Conservation (phyloP, 257 asterid species). For the Fraxinus quadrangulata region DNA sequence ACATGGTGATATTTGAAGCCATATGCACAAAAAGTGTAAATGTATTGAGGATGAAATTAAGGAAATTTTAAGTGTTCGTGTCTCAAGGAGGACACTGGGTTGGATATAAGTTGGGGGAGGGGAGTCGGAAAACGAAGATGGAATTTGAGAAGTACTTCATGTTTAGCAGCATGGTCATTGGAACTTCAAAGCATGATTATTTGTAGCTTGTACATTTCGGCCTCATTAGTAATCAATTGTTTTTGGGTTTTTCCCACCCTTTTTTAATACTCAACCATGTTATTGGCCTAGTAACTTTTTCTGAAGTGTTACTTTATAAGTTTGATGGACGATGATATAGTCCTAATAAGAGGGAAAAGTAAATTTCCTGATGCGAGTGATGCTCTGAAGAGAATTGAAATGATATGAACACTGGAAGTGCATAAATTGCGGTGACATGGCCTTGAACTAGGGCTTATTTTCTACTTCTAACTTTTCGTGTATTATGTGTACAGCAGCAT, state of each 20-base stretch:
- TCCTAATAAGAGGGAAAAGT: background rate
- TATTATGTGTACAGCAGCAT: background rate
- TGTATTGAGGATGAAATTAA: background rate
- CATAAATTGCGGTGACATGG: background rate
- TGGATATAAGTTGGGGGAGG: background rate
- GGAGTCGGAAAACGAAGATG: background rate
- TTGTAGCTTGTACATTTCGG: background rate
- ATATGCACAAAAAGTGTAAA: background rate
- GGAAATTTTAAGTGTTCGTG: background rate
- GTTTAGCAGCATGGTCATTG: background rate
- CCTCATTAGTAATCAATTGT: background rate
- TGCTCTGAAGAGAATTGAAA: slow-evolving; percentile 1
- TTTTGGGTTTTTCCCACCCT: background rate
- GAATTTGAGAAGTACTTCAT: background rate
- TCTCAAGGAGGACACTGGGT: background rate
- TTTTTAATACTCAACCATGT: background rate
- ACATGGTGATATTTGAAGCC: background rate
- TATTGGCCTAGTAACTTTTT: background rate
- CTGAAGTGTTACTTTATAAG: background rate
- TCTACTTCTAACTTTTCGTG: background rate
- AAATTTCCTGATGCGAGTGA: background rate
- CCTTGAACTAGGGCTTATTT: background rate
- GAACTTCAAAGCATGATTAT: background rate
- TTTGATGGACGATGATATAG: background rate
- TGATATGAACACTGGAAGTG: background rate